phyloP scores from a whole-genome alignment of 2,329 filamentous ascomycete genomes.

The Nannizziopsis arthrosporioides region DNA sequence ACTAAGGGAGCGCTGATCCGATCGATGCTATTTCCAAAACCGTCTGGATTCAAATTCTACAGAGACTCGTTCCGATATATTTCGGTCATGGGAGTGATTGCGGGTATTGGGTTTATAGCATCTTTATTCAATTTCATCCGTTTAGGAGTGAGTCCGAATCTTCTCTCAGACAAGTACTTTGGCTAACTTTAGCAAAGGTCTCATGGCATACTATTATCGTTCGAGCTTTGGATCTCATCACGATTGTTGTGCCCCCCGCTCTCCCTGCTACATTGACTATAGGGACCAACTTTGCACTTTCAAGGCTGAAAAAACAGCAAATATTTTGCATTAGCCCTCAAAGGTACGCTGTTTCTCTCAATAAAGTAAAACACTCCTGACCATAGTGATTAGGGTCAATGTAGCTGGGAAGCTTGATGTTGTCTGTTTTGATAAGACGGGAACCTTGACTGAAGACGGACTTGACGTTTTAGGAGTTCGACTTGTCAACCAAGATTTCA shows the following conservation, averaged over 20 bases:
- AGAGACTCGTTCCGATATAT: constrained; percentile 96
- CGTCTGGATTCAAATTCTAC: constrained; percentile 97
- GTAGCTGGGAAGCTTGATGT: constrained; percentile 83
- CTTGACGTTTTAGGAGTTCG: constrained; percentile 84
- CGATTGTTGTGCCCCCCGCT: constrained; percentile 91
- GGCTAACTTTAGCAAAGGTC: constrained; percentile 37
- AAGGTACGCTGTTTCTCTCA: constrained; percentile 27
- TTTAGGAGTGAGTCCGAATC: constrained; percentile 43
- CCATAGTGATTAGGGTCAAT: constrained; percentile 54
- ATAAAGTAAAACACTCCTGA: constrained; percentile 9
- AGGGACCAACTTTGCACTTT: constrained; percentile 87
- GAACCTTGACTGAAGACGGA: constrained; percentile 70
- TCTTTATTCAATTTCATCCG: constrained; percentile 90
- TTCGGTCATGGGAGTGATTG: constrained; percentile 84
- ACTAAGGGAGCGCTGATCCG: constrained; percentile 92
- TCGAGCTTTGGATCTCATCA: constrained; percentile 86
- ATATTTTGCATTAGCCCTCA: constrained; percentile 98
- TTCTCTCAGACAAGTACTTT: not conserved
- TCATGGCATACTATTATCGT: constrained; percentile 86
- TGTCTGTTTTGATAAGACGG: constrained; percentile 82
- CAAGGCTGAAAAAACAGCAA: constrained; percentile 70
- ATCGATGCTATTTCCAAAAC: constrained; percentile 97
- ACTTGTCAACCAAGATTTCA: constrained; percentile 53
- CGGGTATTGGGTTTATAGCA: constrained; percentile 72
- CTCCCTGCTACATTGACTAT: constrained; percentile 91